Percentiles rank a stretch among this genome's conserved stretches.
Conservation (phyloP, 805 yeast species). For the Yarrowia porcina region DNA sequence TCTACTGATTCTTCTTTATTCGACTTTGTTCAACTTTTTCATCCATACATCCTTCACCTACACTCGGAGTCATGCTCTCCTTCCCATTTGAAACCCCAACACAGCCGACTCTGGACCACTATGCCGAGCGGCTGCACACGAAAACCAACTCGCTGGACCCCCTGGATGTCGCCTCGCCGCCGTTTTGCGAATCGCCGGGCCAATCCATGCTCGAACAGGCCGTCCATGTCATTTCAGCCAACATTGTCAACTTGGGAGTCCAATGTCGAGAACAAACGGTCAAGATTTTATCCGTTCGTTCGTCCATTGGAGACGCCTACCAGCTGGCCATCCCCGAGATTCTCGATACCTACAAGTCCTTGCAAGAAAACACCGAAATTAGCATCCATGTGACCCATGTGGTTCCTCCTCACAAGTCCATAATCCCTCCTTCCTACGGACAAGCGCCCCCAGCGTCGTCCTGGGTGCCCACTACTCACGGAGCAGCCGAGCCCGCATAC, state of each 20-base stretch:
- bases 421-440: neutral
- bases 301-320: conserved; percentile 28
- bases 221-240: neutral
- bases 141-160: conserved; percentile 13
- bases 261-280: conserved; percentile 23
- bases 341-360: conserved; percentile 16
- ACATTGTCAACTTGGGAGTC: neutral
- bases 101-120: conserved; percentile 15
- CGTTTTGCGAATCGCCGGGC: neutral
- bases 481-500: neutral
- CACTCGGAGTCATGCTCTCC: neutral
- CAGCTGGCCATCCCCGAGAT: conserved; percentile 27
- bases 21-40: no score
- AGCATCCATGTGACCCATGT: conserved; percentile 30
- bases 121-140: conserved; percentile 10
- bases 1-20: no score
- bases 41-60: neutral
- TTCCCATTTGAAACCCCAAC: conserved; percentile 15
- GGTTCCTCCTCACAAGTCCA: conserved; percentile 29
- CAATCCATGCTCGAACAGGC: conserved; percentile 6
- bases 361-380: neutral
- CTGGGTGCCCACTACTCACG: neutral
- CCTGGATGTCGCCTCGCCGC: neutral
- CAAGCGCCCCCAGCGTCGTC: neutral
- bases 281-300: conserved; percentile 28